Evolutionary conservation across 108 stramenopile genomes (phyloP), one percentile per base, ranked within the genome.

Genomic region (Cylindrotheca closterium): DNA sequence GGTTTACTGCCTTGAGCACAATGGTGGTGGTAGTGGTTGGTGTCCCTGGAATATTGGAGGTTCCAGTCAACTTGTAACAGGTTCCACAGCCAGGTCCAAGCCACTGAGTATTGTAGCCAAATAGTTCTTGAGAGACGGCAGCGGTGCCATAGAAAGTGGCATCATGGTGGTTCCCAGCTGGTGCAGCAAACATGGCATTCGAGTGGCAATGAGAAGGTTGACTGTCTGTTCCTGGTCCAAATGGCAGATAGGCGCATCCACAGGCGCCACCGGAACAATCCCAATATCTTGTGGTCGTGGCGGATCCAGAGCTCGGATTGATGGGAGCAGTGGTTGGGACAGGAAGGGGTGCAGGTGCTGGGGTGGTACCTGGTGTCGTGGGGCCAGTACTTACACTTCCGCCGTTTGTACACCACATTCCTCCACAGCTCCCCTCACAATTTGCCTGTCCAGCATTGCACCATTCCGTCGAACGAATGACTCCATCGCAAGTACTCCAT

Each of bases 171-270:
- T 80, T 80, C 30, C 52, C 57, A 15, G 47, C 25, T 22, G 79
- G 79, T 24, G 79, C 79, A 45, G 29, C 67, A 60, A 80, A 80
- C 65, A 80, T 71, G 47, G 75, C 79, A 53, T 80, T 80, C 28
- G 34, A 42, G 34, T 60, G 18, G 34, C 58, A 60, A 60, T 60
- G 58, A n/a, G 51, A 10, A 22, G 51, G 51, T 23, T n/a, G 19
- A 5, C n/a, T 21, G n/a, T 51, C 15, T 5, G 7, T 23, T 22
- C 22, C 22, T n/a, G 7, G 18, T 5, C 8, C 17, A 34, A 7
- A n/a, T 5, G 30, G 33, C 21, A 22, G 10, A n/a, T 60, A 60
- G 33, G 33, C 58, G 19, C 58, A 60, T 19, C 58, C 62, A 50
- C 62, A 63, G 2, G 49, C 47, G n/a, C 55, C 45, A 7, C 53